Conservation (phyloP, 2,329 filamentous ascomycete species). For the Pezicula carpinea region DNA sequence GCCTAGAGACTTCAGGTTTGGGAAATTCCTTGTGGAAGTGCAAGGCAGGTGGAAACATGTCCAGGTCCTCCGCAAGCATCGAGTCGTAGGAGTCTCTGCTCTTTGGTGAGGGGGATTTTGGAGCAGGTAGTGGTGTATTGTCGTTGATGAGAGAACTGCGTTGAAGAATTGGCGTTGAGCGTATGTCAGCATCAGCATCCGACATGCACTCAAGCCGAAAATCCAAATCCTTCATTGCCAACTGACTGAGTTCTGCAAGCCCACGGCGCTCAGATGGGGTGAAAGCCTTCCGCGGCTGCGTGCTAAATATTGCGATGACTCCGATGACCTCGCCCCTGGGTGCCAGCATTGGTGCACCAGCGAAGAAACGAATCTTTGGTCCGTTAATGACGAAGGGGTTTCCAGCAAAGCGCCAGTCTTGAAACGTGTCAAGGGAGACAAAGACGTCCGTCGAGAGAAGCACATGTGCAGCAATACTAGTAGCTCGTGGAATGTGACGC, state of each 20-base stretch:
- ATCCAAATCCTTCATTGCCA: conserved; percentile 13
- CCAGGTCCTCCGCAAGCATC: background rate
- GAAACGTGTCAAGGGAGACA: conserved; percentile 28
- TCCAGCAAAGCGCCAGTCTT: conserved; percentile 33
- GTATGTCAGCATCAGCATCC: conserved; percentile 8
- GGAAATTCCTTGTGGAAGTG: background rate
- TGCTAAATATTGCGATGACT: conserved; percentile 28
- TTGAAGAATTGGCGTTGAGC: conserved; percentile 7
- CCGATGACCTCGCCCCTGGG: conserved; percentile 25
- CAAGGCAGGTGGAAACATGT: background rate
- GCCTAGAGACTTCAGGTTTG: background rate
- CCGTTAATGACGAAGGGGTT: conserved; percentile 26
- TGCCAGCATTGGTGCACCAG: conserved; percentile 31
- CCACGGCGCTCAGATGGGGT: conserved; percentile 19
- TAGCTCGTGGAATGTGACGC: conserved; percentile 19
- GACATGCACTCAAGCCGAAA: conserved; percentile 4
- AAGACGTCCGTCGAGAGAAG: conserved; percentile 29
- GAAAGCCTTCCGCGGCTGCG: conserved; percentile 22
- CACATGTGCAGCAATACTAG: conserved; percentile 32
- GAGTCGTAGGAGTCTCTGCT: background rate
- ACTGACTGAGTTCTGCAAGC: conserved; percentile 23
- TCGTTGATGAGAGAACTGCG: conserved; percentile 9
- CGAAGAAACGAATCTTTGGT: conserved; percentile 31
- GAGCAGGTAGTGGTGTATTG: background rate
- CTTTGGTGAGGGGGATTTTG: background rate